A percentile compares a stretch with the other conserved stretches of the same genome.
phyloP scores from a whole-genome alignment of 2,329 filamentous ascomycete species.

The Aspergillus sp. region DNA sequence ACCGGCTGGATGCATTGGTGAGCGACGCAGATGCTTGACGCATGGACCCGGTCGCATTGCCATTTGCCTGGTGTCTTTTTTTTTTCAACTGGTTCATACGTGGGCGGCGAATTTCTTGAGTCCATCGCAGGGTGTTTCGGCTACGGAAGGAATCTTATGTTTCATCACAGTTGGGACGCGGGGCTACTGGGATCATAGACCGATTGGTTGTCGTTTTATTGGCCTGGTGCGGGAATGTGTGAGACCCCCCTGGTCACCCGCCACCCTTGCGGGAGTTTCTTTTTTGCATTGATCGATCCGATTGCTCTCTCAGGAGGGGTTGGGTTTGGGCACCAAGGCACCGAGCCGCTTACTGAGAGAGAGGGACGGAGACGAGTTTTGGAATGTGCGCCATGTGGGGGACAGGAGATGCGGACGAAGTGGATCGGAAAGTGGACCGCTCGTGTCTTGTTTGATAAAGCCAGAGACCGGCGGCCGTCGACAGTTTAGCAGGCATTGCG shows the following conservation, averaged over 20 bases:
- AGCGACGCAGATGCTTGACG: constrained; percentile 19
- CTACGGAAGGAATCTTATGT: constrained; percentile 15
- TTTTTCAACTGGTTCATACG: constrained; percentile 9
- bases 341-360: no score
- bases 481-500: constrained; percentile 41
- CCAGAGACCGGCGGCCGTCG: constrained; percentile 30
- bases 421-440: constrained; percentile 1
- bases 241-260: not conserved
- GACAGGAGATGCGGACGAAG: not conserved
- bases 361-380: no score
- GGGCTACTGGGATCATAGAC: constrained; percentile 13
- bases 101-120: constrained; percentile 14
- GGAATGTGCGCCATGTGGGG: no score
- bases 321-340: no score
- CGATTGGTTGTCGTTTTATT: constrained; percentile 12
- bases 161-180: constrained; percentile 12
- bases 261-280: not conserved
- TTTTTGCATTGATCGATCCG: not conserved
- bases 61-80: constrained; percentile 6
- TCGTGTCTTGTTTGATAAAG: constrained; percentile 8
- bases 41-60: constrained; percentile 7
- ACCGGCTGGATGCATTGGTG: constrained; percentile 11
- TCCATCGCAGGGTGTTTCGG: constrained; percentile 19
- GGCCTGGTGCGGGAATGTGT: no score
- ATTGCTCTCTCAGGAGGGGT: no score